A percentile compares a stretch with the other conserved stretches of the same genome.
Evolutionary conservation across 345 rosid species (phyloP).

Genomic region (Jatropha curcas): DNA sequence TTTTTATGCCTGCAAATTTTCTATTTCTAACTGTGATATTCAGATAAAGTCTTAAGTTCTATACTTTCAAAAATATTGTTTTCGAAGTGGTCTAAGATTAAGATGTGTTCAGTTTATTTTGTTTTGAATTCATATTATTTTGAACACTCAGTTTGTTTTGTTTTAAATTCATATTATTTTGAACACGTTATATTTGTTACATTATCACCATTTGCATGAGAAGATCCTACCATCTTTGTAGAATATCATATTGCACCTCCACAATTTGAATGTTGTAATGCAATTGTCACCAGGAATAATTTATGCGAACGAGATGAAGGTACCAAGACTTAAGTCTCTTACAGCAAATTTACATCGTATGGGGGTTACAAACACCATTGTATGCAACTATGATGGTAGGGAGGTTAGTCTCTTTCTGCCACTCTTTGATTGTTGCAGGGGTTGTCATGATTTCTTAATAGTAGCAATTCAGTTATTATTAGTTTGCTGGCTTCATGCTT

Average conservation of each 20-base stretch:
- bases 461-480: background rate
- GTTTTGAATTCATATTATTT: too few species aligned
- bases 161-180: too few species aligned
- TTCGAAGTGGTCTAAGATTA: background rate
- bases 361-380: conserved; percentile 93
- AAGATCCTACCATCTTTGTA: background rate
- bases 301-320: conserved; percentile 93
- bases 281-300: conserved; percentile 59
- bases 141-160: background rate
- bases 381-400: conserved; percentile 93
- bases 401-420: conserved; percentile 57
- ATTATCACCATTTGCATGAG: background rate
- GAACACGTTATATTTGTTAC: too few species aligned
- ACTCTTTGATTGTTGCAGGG: background rate
- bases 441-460: conserved; percentile 22
- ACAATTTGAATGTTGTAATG: conserved; percentile 16
- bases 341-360: conserved; percentile 91
- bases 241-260: background rate
- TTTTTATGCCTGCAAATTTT: background rate
- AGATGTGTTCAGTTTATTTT: background rate
- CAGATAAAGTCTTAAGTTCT: background rate
- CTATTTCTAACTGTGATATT: background rate
- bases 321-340: conserved; percentile 73
- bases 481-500: background rate
- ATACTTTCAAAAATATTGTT: background rate